Percentiles rank a stretch among this genome's conserved stretches.
Conservation (phyloP, 2,329 filamentous ascomycete genomes). For the Penicillium sp. region DNA sequence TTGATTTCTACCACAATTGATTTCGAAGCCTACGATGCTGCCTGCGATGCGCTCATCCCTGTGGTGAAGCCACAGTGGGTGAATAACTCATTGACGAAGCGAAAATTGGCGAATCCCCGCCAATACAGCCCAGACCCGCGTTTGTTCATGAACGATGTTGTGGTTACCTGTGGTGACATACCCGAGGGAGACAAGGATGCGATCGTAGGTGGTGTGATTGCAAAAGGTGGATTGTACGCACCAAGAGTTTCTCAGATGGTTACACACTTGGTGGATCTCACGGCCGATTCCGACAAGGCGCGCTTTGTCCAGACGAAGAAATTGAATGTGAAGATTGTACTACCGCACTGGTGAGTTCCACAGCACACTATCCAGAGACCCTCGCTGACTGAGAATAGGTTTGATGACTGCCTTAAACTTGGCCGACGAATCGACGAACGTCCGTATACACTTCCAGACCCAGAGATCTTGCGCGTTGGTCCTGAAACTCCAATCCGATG, state of each 20-base stretch:
- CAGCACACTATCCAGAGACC: background rate
- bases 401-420: slow-evolving; percentile 92
- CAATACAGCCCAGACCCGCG: slow-evolving; percentile 88
- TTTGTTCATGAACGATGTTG: slow-evolving; percentile 83
- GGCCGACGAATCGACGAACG: slow-evolving; percentile 85
- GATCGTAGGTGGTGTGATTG: slow-evolving; percentile 83
- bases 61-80: slow-evolving; percentile 85
- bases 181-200: slow-evolving; percentile 85
- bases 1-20: slow-evolving; percentile 77
- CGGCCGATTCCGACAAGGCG: slow-evolving; percentile 67
- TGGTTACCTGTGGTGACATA: slow-evolving; percentile 78
- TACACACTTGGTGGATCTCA: slow-evolving; percentile 85
- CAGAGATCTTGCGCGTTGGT: slow-evolving; percentile 69
- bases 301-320: slow-evolving; percentile 60
- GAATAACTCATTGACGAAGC: slow-evolving; percentile 64
- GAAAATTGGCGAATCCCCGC: slow-evolving; percentile 71
- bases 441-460: slow-evolving; percentile 81
- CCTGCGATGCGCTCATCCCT: slow-evolving; percentile 73
- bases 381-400: slow-evolving; percentile 56
- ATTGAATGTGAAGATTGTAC: slow-evolving; percentile 74
- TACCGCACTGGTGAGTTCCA: slow-evolving; percentile 76
- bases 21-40: slow-evolving; percentile 79
- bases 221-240: slow-evolving; percentile 81
- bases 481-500: slow-evolving; percentile 58
- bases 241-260: slow-evolving; percentile 68